These are phyloP conservation scores for Exophiala sideris DNA, from an alignment of 2,329 filamentous ascomycete genomes.

Conservation along the genomic window DNA sequence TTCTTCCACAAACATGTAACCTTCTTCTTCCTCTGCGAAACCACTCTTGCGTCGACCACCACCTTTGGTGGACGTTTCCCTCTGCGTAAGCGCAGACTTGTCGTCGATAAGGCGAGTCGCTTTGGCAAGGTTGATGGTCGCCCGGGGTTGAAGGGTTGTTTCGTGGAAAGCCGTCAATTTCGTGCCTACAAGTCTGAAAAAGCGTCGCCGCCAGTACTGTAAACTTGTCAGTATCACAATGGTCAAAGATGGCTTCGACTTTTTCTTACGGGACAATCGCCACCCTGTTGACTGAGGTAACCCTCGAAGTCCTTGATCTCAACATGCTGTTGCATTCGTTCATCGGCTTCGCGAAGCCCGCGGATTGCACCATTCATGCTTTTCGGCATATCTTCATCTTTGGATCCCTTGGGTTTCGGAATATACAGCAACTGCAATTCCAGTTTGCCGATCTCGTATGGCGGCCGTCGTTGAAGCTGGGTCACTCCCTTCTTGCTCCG, in stretches of 20 bases:
- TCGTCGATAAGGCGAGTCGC: constrained; percentile 93
- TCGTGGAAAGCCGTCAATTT: constrained; percentile 96
- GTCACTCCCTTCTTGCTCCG: constrained; percentile 85
- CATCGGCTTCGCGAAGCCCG: constrained; percentile 86
- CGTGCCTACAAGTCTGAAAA: constrained; percentile 88
- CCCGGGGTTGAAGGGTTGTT: constrained; percentile 87
- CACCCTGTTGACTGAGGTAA: constrained; percentile 90
- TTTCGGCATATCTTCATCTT: constrained; percentile 97
- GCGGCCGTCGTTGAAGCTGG: constrained; percentile 72
- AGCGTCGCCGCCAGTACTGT: constrained; percentile 95
- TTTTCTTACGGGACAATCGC: constrained; percentile 85
- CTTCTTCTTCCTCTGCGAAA: constrained; percentile 97
- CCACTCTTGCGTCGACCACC: constrained; percentile 85
- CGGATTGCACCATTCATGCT: constrained; percentile 96
- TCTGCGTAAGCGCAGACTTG: constrained; percentile 75
- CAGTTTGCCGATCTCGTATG: constrained; percentile 95
- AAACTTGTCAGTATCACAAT: constrained; percentile 7
- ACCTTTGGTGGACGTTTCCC: constrained; percentile 71
- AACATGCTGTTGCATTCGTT: constrained; percentile 53
- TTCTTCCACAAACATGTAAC: constrained; percentile 99
- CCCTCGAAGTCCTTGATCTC: constrained; percentile 64
- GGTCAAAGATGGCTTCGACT: neutral
- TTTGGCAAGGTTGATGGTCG: constrained; percentile 94
- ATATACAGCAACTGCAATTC: constrained; percentile 93
- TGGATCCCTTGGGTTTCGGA: constrained; percentile 79